Conservation (phyloP, 2,329 filamentous ascomycete genomes). For the Scopulariopsis brevicaulis region DNA sequence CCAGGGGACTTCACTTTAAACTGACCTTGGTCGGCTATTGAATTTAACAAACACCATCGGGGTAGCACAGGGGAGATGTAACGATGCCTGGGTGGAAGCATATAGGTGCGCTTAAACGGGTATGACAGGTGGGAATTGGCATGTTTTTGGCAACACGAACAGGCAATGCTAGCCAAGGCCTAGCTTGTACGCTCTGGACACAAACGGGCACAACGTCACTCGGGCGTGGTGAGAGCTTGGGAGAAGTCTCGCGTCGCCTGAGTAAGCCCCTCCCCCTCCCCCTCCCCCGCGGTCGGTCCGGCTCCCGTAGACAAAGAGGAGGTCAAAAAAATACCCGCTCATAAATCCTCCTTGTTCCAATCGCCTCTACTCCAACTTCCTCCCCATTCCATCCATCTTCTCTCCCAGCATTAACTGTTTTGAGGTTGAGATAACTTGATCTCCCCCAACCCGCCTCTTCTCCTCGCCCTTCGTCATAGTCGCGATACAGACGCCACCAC, state of each 20-base stretch:
- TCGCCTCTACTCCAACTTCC: slow-evolving; percentile 1
- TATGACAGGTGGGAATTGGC: not conserved
- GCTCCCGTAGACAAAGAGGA: not conserved
- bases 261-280: slow-evolving; percentile 2
- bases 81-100: not conserved
- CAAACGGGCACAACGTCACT: not conserved
- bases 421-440: not conserved
- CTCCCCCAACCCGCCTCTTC: not conserved
- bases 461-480: not conserved
- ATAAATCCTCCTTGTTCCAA: slow-evolving; percentile 1
- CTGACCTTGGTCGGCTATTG: too few relatives aligned
- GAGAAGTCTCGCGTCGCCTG: not conserved
- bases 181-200: not conserved
- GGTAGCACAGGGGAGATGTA: not conserved
- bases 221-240: not conserved
- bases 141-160: too few relatives aligned
- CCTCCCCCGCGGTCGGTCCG: slow-evolving; percentile 3
- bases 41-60: not conserved
- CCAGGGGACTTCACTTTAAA: too few relatives aligned
- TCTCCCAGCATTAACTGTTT: not conserved
- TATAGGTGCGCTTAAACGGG: not conserved
- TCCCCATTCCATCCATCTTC: not conserved
- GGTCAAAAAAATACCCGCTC: slow-evolving; percentile 4
- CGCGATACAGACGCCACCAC: not conserved
- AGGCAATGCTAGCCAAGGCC: not conserved